These are phyloP conservation scores for Cladosporium sp. DNA, from an alignment of 2,329 filamentous ascomycete species.

Conservation along the genomic window DNA sequence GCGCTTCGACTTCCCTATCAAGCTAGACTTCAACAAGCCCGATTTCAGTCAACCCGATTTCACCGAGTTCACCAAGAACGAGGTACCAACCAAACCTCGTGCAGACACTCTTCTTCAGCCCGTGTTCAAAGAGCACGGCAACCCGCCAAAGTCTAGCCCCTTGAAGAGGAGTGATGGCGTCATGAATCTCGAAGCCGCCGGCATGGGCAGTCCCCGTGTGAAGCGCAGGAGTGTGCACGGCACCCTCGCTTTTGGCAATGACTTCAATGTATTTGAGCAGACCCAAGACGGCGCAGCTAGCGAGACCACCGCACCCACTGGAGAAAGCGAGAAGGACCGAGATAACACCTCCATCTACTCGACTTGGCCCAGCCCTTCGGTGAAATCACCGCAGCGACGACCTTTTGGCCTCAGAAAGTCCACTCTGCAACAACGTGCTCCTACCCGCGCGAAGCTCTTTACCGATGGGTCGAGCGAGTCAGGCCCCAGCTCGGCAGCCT, in stretches of 20 bases:
- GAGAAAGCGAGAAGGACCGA: conserved; percentile 32
- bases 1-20: conserved; percentile 46
- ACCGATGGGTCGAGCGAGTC: conserved; percentile 34
- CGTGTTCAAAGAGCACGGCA: conserved; percentile 45
- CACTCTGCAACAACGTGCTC: conserved; percentile 78
- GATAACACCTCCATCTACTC: conserved; percentile 37
- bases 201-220: conserved; percentile 79
- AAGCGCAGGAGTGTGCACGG: conserved; percentile 79
- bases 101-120: conserved; percentile 49
- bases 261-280: conserved; percentile 77
- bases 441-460: conserved; percentile 41
- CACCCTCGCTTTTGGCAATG: conserved; percentile 60
- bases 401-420: conserved; percentile 67
- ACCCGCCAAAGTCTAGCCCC: conserved; percentile 70
- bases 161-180: conserved; percentile 88
- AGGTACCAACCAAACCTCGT: conserved; percentile 34
- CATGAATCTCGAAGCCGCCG: conserved; percentile 80
- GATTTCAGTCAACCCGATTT: conserved; percentile 7
- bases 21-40: conserved; percentile 46
- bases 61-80: background rate
- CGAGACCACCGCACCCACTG: conserved; percentile 26
- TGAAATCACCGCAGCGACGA: conserved; percentile 34
- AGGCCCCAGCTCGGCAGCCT: conserved; percentile 29
- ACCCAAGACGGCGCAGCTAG: conserved; percentile 34
- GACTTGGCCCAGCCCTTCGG: conserved; percentile 14